Conservation (phyloP, 2,329 filamentous ascomycete genomes). For the Fusarium dimerum region DNA sequence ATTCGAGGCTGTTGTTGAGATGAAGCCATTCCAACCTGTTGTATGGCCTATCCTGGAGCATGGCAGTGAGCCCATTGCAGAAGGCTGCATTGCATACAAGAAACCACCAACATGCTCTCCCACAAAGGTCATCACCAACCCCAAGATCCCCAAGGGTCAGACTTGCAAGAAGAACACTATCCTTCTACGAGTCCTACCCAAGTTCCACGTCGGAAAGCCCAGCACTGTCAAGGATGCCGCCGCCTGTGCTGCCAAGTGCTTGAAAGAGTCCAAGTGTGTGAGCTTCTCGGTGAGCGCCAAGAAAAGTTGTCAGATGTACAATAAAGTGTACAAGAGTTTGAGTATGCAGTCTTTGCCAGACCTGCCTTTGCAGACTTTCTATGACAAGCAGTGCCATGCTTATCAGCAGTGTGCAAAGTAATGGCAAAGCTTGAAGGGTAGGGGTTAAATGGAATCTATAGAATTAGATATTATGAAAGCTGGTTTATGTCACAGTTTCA, state of each 20-base stretch:
- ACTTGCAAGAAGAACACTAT: too few species aligned
- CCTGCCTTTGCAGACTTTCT: too few species aligned
- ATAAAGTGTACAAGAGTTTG: not conserved
- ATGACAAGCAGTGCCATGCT: too few species aligned
- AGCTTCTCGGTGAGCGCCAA: not conserved
- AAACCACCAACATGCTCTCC: too few species aligned
- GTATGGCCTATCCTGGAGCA: not conserved
- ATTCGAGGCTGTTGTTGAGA: slow-evolving; percentile 1
- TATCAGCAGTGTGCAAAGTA: too few species aligned
- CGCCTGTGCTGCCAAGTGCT: not conserved
- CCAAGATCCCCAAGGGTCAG: too few species aligned
- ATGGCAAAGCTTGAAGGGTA: too few species aligned
- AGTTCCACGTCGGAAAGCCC: not conserved
- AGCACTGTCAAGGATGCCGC: not conserved
- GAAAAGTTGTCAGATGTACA: not conserved
- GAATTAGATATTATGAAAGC: too few species aligned
- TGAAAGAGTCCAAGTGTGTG: not conserved
- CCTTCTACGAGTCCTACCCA: not conserved
- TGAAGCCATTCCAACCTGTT: not conserved
- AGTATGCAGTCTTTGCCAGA: too few species aligned
- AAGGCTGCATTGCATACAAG: slow-evolving; percentile 4
- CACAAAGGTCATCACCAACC: too few species aligned
- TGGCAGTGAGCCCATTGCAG: not conserved
- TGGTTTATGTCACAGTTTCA: too few species aligned
- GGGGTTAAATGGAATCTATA: too few species aligned